phyloP scores from a whole-genome alignment of 345 rosid species.

The Odontarrhena argentea region DNA sequence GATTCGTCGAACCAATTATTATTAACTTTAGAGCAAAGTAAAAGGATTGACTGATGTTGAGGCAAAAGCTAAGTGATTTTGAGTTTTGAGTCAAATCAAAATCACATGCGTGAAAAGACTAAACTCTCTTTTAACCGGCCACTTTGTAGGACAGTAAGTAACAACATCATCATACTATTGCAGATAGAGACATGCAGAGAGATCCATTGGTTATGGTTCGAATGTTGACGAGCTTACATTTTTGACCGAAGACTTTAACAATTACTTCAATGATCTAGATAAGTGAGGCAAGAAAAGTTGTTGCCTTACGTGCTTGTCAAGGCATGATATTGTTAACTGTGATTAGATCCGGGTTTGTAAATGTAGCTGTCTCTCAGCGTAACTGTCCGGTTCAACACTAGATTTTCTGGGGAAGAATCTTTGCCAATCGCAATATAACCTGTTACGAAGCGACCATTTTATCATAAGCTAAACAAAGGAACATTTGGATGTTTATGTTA shows the following conservation, averaged over 20 bases:
- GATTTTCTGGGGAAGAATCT: constrained; percentile 66
- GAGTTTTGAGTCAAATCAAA: constrained; percentile 36
- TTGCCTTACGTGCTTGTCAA: constrained; percentile 8
- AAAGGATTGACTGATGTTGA: constrained; percentile 14
- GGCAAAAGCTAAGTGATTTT: background rate
- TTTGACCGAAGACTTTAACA: constrained; percentile 38
- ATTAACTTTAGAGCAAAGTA: constrained; percentile 33
- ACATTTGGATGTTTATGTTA: constrained; percentile 28
- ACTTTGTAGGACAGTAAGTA: constrained; percentile 39
- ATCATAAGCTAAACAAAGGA: background rate
- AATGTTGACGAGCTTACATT: constrained; percentile 19
- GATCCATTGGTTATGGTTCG: constrained; percentile 26
- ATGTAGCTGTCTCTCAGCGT: constrained; percentile 49
- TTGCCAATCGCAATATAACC: constrained; percentile 70
- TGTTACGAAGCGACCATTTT: constrained; percentile 22
- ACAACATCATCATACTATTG: constrained; percentile 38
- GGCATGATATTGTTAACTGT: background rate
- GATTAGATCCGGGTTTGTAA: constrained; percentile 48
- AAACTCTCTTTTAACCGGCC: constrained; percentile 46
- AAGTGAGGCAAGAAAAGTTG: constrained; percentile 3
- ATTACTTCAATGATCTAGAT: background rate
- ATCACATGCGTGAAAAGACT: constrained; percentile 56
- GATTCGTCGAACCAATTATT: constrained; percentile 39
- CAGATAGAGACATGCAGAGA: constrained; percentile 17
- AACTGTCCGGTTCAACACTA: constrained; percentile 68